Conservation (phyloP, 1,284 basidiomycete species). For the Sporisorium scitamineum region DNA sequence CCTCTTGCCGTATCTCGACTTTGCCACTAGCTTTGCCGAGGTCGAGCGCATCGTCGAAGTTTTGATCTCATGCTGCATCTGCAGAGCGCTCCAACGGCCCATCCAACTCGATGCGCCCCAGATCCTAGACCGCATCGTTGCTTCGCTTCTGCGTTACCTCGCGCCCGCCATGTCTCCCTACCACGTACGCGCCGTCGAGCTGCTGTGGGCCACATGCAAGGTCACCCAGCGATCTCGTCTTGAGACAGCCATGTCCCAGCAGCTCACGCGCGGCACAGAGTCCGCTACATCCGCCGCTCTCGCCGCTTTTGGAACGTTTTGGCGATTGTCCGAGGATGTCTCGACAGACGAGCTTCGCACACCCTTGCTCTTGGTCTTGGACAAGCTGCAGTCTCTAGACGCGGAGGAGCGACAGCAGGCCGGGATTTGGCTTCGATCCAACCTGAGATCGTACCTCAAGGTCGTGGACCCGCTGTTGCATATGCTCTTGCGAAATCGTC, state of each 20-base stretch:
- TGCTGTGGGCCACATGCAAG: slow-evolving; percentile 78
- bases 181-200: slow-evolving; percentile 82
- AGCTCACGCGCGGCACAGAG: slow-evolving; percentile 21
- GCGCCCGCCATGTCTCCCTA: slow-evolving; percentile 77
- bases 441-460: slow-evolving; percentile 54
- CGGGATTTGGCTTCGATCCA: slow-evolving; percentile 57
- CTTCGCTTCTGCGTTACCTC: slow-evolving; percentile 81
- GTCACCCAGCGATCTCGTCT: slow-evolving; percentile 29
- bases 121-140: slow-evolving; percentile 35
- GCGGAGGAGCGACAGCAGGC: slow-evolving; percentile 45
- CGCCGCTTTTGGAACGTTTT: slow-evolving; percentile 90
- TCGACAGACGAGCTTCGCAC: slow-evolving; percentile 64
- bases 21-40: slow-evolving; percentile 39
- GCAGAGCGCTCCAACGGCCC: slow-evolving; percentile 35
- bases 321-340: slow-evolving; percentile 83
- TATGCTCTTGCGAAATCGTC: slow-evolving; percentile 33
- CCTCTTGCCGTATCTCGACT: slow-evolving; percentile 34
- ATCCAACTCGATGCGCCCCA: slow-evolving; percentile 34
- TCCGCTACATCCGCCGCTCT: slow-evolving; percentile 73
- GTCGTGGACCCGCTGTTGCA: slow-evolving; percentile 56
- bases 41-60: slow-evolving; percentile 50
- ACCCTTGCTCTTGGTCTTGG: slow-evolving; percentile 87
- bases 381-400: slow-evolving; percentile 74
- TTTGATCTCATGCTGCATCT: slow-evolving; percentile 52
- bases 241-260: slow-evolving; percentile 45